phyloP scores from a whole-genome alignment of 2,329 filamentous ascomycete genomes.

The Penicillium fuscoglaucum region DNA sequence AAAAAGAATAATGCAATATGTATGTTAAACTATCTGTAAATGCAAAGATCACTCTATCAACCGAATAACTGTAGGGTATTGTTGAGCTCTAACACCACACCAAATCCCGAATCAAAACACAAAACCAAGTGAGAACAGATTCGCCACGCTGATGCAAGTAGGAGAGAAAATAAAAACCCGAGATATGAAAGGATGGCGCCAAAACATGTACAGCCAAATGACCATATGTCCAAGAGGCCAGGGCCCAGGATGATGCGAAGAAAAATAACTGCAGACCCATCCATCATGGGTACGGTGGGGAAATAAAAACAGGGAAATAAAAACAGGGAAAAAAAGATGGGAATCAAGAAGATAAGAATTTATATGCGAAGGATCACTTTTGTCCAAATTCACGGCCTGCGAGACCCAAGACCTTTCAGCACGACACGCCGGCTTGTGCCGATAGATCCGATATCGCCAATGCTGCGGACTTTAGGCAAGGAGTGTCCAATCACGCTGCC shows the following conservation, averaged over 20 bases:
- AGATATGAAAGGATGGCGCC: constrained; percentile 7
- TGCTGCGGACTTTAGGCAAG: constrained; percentile 38
- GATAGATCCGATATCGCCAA: constrained; percentile 41
- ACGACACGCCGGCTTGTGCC: constrained; percentile 42
- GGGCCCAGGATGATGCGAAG: constrained; percentile 8
- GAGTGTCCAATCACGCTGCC: constrained; percentile 9
- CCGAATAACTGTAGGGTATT: constrained; percentile 13
- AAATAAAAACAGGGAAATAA: neutral
- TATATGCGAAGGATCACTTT: neutral
- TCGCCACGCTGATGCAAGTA: constrained; percentile 31
- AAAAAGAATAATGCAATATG: neutral
- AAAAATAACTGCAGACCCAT: constrained; percentile 9
- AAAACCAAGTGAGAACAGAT: constrained; percentile 17
- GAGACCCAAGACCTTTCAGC: constrained; percentile 38
- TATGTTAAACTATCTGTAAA: neutral
- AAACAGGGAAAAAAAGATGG: neutral
- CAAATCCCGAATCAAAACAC: constrained; percentile 11
- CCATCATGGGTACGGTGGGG: neutral
- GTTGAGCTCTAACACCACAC: constrained; percentile 13
- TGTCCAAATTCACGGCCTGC: constrained; percentile 13
- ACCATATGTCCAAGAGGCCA: constrained; percentile 7
- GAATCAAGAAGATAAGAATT: neutral
- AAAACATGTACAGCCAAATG: constrained; percentile 6
- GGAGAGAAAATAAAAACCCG: constrained; percentile 14
- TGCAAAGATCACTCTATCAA: constrained; percentile 6